Evolutionary conservation across 1,284 basidiomycete genomes (phyloP).

Genomic region (Malassezia psittaci): DNA sequence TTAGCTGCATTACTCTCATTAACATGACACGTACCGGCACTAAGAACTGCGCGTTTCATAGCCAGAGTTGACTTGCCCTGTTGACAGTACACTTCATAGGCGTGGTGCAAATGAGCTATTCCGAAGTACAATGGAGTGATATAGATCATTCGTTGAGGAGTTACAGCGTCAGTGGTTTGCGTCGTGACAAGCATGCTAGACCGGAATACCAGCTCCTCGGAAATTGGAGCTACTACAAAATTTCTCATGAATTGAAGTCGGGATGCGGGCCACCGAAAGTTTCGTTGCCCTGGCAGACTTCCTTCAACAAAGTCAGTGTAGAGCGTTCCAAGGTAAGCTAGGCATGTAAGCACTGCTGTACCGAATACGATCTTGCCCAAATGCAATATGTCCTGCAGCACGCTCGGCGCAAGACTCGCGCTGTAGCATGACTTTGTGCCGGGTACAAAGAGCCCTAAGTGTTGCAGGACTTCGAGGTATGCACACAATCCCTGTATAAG

Average conservation of each 20-base stretch:
- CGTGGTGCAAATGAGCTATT: constrained; percentile 82
- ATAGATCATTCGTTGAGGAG: constrained; percentile 55
- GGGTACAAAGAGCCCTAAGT: constrained; percentile 29
- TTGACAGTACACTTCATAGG: constrained; percentile 67
- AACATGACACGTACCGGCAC: constrained; percentile 55
- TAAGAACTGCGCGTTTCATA: constrained; percentile 56
- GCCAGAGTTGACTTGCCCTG: constrained; percentile 51
- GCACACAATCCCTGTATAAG: neutral
- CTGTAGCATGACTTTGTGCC: neutral
- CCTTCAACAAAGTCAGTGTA: constrained; percentile 57
- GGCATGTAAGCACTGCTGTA: constrained; percentile 54
- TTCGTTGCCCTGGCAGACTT: constrained; percentile 57
- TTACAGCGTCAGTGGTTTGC: constrained; percentile 56
- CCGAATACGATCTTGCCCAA: constrained; percentile 2
- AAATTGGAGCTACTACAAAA: constrained; percentile 68
- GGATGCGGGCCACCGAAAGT: constrained; percentile 40
- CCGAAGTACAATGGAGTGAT: constrained; percentile 78
- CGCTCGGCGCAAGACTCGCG: no score
- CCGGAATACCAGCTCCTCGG: constrained; percentile 86
- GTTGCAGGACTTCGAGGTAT: constrained; percentile 16
- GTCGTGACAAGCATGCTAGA: constrained; percentile 69
- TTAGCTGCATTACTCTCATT: constrained; percentile 58
- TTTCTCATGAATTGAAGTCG: constrained; percentile 62
- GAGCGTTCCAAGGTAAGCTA: constrained; percentile 74
- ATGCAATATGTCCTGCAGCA: neutral